Evolutionary conservation across 2,329 filamentous ascomycete genomes (phyloP), one percentile per base, ranked within the genome.

Genomic region (Hypoxylon rubiginosum): DNA sequence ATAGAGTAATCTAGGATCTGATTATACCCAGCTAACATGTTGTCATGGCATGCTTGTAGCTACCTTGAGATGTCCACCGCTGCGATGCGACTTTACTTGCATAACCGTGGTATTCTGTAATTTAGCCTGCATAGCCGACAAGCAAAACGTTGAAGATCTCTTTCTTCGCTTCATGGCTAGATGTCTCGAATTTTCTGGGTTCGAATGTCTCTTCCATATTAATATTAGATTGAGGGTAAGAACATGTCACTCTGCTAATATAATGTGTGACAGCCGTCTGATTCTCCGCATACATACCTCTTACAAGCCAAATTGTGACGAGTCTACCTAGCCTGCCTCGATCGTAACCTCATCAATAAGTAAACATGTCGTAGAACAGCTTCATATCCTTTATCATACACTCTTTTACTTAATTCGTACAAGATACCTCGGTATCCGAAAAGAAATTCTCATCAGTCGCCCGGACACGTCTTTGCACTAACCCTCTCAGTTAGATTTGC

Each of bases 61-160:
- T 28, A 13, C 60, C 51, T 49, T 57, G 46, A 21, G 13, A 17
- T 28, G 5, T n/a, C 4, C 24, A 10, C 10, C 9, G 32, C 32
- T 49, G 30, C 64, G 50, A 66, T 63, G 59, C 46, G 24, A 66
- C 64, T 56, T 19, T 19, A 28, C 32, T 19, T 49, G 41, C 39
- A 54, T 60, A 30, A 49, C 43, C 28, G 48, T 67, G 32, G 51
- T 46, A 53, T 50, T 49, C 19, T 64, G 10, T 54, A 60, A 67
- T 60, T 64, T 64, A 64, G 53, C 63, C 54, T 54, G 34, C 58
- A 62, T 66, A 62, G 54, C 63, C 58, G 63, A 55, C 32, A 66
- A 43, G 5, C 19, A 51, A 11, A n/a, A 15, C 9, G 11, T 15
- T 43, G 32, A 65, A 60, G 32, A 57, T n/a, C n/a, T 34, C 48